Percentiles rank a stretch among this genome's conserved stretches.
Conservation (phyloP, 352 stramenopile genomes). For the Thalassiosira oceanica region DNA sequence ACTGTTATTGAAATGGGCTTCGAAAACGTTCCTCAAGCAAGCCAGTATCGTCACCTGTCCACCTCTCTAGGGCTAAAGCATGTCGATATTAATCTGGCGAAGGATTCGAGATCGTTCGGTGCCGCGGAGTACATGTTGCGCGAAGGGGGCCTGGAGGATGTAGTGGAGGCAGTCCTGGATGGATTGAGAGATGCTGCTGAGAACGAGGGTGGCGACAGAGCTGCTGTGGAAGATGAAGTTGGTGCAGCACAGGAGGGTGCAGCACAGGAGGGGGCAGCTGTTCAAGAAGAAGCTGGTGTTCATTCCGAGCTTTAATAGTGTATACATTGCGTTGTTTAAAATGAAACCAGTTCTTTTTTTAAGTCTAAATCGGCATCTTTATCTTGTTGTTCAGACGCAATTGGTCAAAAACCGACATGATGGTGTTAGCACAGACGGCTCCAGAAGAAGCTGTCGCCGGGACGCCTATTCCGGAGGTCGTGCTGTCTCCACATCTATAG, state of each 20-base stretch:
- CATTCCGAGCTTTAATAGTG: too few relatives aligned
- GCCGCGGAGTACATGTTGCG: slow-evolving; percentile 12
- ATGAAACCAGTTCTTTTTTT: too few relatives aligned
- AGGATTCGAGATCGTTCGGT: slow-evolving; percentile 21
- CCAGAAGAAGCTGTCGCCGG: slow-evolving; percentile 67
- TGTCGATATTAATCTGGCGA: slow-evolving; percentile 14
- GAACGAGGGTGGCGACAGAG: neutral
- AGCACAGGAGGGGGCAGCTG: too few relatives aligned
- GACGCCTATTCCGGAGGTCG: slow-evolving; percentile 76
- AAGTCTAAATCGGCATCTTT: slow-evolving; percentile 63
- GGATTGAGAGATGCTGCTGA: neutral
- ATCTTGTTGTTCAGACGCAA: slow-evolving; percentile 74
- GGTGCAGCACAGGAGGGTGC: too few relatives aligned
- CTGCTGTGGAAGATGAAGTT: too few relatives aligned
- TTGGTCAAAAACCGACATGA: slow-evolving; percentile 71
- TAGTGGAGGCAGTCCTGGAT: slow-evolving; percentile 9
- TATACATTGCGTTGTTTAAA: too few relatives aligned
- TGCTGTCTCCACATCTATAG: slow-evolving; percentile 70
- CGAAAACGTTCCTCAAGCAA: slow-evolving; percentile 3
- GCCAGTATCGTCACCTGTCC: slow-evolving; percentile 36
- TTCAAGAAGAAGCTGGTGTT: too few relatives aligned
- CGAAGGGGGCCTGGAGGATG: slow-evolving; percentile 5
- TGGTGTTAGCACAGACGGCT: slow-evolving; percentile 68
- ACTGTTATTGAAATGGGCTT: slow-evolving; percentile 43
- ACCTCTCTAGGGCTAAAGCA: slow-evolving; percentile 25